phyloP scores from a whole-genome alignment of 2,329 filamentous ascomycete genomes.

The Pseudocercospora vitis region DNA sequence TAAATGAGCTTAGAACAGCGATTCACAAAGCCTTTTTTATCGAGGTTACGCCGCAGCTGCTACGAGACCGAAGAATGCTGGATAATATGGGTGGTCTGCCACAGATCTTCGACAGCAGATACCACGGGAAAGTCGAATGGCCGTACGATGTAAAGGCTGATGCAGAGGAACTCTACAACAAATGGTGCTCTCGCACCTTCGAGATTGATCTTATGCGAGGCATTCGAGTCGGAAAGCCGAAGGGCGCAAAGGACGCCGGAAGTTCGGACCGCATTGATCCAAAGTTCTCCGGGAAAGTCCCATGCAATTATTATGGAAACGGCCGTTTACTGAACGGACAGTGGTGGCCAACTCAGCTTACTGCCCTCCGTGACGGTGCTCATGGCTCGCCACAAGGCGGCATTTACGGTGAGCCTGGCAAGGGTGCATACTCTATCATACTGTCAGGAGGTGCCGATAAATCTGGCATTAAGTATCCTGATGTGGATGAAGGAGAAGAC shows the following conservation, averaged over 20 bases:
- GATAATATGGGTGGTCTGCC: constrained; percentile 41
- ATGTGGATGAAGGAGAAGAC: constrained; percentile 51
- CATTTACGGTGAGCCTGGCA: constrained; percentile 49
- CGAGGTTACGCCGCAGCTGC: constrained; percentile 34
- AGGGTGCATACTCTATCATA: constrained; percentile 58
- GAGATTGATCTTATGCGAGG: constrained; percentile 50
- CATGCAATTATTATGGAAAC: constrained; percentile 44
- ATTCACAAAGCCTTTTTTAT: constrained; percentile 45
- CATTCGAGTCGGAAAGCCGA: constrained; percentile 35
- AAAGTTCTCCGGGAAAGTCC: constrained; percentile 25
- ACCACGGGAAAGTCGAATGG: constrained; percentile 33
- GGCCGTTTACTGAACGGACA: constrained; percentile 47
- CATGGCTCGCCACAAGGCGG: constrained; percentile 53
- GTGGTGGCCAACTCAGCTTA: constrained; percentile 58
- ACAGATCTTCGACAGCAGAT: constrained; percentile 41
- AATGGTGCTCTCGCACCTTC: constrained; percentile 47
- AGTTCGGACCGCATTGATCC: constrained; percentile 29
- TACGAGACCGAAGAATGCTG: constrained; percentile 42
- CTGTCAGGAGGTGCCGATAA: constrained; percentile 44
- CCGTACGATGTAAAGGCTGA: constrained; percentile 52
- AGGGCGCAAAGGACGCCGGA: constrained; percentile 11
- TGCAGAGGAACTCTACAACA: constrained; percentile 47
- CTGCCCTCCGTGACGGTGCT: constrained; percentile 54
- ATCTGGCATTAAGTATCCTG: constrained; percentile 42
- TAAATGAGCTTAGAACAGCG: constrained; percentile 39